phyloP scores from a whole-genome alignment of 495 filamentous ascomycete genomes.

The Saxispiralis lemnorum region DNA sequence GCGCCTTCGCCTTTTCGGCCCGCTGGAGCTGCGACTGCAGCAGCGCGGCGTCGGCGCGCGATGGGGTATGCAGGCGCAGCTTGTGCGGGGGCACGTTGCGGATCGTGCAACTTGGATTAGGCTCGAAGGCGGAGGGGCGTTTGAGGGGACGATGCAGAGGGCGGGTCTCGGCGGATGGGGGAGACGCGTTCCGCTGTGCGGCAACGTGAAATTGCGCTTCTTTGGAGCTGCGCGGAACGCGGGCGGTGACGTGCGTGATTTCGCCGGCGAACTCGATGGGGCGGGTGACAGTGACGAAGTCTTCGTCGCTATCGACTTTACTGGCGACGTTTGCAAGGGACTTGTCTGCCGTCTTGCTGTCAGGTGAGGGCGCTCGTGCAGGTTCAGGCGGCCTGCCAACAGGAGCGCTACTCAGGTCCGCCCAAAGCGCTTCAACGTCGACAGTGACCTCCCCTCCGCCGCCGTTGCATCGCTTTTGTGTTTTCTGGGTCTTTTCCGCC shows the following conservation, averaged over 20 bases:
- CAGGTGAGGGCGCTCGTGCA: neutral
- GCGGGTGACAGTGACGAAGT: constrained; percentile 66
- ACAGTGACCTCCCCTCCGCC: constrained; percentile 42
- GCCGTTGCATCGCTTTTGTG: constrained; percentile 23
- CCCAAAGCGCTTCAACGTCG: constrained; percentile 83
- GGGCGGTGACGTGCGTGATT: constrained; percentile 51
- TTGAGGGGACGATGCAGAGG: constrained; percentile 47
- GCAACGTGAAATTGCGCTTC: constrained; percentile 64
- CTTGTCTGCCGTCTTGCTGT: constrained; percentile 6
- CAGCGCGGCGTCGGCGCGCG: constrained; percentile 19
- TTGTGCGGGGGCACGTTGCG: constrained; percentile 20
- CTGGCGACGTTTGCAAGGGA: too few relatives aligned
- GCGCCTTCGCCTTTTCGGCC: constrained; percentile 35
- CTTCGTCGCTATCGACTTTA: constrained; percentile 13
- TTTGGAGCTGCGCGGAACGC: constrained; percentile 58
- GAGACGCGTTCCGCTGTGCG: neutral
- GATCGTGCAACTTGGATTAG: constrained; percentile 32
- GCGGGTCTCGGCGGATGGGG: constrained; percentile 13
- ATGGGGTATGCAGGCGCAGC: constrained; percentile 25
- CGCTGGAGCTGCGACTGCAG: constrained; percentile 23
- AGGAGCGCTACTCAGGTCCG: constrained; percentile 39
- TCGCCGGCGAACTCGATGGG: constrained; percentile 87
- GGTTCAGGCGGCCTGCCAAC: constrained; percentile 6
- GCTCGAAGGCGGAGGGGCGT: constrained; percentile 68
- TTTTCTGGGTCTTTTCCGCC: constrained; percentile 18